These are phyloP conservation scores for Kalanchoe fedtschenkoi DNA, from an alignment of 164 flowering plant genomes.

Conservation along the genomic window DNA sequence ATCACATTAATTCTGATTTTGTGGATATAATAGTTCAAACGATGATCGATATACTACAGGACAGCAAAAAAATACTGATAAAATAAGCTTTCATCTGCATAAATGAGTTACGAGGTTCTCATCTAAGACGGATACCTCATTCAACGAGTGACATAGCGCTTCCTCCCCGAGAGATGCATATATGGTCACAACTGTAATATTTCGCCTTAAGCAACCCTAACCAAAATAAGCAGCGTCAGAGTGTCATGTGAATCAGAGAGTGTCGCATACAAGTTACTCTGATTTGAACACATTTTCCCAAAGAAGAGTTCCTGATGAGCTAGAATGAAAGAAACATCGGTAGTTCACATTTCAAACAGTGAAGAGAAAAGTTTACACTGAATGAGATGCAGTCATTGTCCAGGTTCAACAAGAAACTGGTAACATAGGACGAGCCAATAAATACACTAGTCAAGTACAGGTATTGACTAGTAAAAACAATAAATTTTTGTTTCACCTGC, in stretches of 20 bases:
- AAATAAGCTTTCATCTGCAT: background rate
- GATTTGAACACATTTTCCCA: too few species aligned
- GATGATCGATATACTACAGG: background rate
- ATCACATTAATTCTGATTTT: background rate
- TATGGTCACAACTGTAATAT: constrained; percentile 85
- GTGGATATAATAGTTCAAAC: background rate
- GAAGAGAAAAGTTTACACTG: background rate
- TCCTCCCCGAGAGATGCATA: constrained; percentile 95
- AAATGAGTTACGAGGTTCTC: constrained; percentile 19
- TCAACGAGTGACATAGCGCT: constrained; percentile 78
- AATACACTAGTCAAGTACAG: too few species aligned
- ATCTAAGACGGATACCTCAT: constrained; percentile 54
- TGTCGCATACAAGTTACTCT: too few species aligned
- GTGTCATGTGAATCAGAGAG: background rate
- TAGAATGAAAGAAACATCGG: background rate
- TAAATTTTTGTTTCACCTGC: too few species aligned
- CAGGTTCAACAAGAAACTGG: background rate
- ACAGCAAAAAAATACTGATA: background rate
- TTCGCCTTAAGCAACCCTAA: constrained; percentile 82
- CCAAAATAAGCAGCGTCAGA: background rate
- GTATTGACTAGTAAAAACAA: too few species aligned
- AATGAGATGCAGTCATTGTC: background rate
- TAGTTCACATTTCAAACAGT: background rate
- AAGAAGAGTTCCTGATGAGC: background rate
- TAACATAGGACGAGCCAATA: too few species aligned